Evolutionary conservation across 2,329 filamentous ascomycete genomes (phyloP).

Genomic region (Colletotrichum noveboracense): DNA sequence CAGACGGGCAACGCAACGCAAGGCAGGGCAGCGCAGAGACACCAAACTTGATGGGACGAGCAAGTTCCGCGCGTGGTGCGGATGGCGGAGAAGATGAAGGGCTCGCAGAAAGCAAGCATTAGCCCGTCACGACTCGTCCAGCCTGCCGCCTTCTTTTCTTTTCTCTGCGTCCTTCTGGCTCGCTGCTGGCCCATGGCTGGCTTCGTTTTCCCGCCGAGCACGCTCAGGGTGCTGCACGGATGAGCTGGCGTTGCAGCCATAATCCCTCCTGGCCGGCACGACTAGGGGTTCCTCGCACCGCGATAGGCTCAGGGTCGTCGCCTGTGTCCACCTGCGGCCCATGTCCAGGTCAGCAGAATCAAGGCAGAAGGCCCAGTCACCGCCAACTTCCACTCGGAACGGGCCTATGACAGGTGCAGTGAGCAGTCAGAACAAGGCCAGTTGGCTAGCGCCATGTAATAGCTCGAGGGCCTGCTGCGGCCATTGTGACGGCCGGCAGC

Average conservation of each 20-base stretch:
- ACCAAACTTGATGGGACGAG: background rate
- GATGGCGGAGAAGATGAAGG: background rate
- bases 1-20: background rate
- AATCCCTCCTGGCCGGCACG: conserved; percentile 40
- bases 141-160: conserved; percentile 7
- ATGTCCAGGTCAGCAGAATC: conserved; percentile 44
- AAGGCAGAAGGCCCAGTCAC: conserved; percentile 42
- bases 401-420: conserved; percentile 46
- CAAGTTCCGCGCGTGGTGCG: conserved; percentile 9
- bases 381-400: conserved; percentile 30
- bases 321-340: conserved; percentile 39
- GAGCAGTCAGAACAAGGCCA: conserved; percentile 45
- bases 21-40: background rate
- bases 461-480: conserved; percentile 40
- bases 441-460: conserved; percentile 30
- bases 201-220: background rate
- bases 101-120: background rate
- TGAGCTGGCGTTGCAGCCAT: conserved; percentile 52
- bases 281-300: conserved; percentile 31
- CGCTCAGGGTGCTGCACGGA: conserved; percentile 37
- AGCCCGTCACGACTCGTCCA: background rate
- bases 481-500: conserved; percentile 24
- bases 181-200: background rate
- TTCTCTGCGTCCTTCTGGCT: conserved; percentile 1
- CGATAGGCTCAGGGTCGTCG: conserved; percentile 49